phyloP scores from a whole-genome alignment of 2,329 filamentous ascomycete genomes.

The Monilinia polystroma region DNA sequence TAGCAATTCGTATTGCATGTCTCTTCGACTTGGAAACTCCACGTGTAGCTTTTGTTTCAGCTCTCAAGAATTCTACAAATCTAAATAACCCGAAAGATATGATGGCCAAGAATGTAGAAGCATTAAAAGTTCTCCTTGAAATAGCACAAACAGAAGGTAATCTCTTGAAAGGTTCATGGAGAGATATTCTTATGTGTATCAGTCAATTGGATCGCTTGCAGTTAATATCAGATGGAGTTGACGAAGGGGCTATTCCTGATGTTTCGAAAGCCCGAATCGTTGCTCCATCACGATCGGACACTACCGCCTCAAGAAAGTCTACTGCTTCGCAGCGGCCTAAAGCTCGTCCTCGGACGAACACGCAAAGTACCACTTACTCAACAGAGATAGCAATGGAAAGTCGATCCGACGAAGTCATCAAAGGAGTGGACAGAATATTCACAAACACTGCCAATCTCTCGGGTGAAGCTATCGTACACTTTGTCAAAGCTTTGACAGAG shows the following conservation, averaged over 20 bases:
- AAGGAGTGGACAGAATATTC: slow-evolving; percentile 92
- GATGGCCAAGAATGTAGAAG: slow-evolving; percentile 93
- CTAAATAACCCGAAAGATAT: slow-evolving; percentile 95
- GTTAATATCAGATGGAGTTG: slow-evolving; percentile 89
- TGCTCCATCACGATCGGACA: slow-evolving; percentile 52
- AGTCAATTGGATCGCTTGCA: slow-evolving; percentile 95
- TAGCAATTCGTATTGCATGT: slow-evolving; percentile 90
- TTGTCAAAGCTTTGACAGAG: slow-evolving; percentile 86
- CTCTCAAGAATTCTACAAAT: slow-evolving; percentile 89
- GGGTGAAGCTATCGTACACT: slow-evolving; percentile 92
- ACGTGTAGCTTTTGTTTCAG: slow-evolving; percentile 89
- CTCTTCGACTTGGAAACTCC: slow-evolving; percentile 92
- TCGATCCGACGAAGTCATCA: slow-evolving; percentile 88
- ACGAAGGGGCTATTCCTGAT: slow-evolving; percentile 88
- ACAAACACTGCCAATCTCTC: slow-evolving; percentile 92
- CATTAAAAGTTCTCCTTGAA: slow-evolving; percentile 85
- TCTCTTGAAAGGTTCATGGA: slow-evolving; percentile 84
- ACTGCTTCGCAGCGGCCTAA: slow-evolving; percentile 55
- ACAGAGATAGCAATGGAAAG: slow-evolving; percentile 87
- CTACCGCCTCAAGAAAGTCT: slow-evolving; percentile 61
- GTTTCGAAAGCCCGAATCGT: slow-evolving; percentile 79
- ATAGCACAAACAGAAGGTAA: slow-evolving; percentile 93
- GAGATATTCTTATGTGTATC: slow-evolving; percentile 91
- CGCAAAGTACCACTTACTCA: slow-evolving; percentile 52
- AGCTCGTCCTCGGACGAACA: slow-evolving; percentile 51